A percentile compares a stretch with the other conserved stretches of the same genome.
Evolutionary conservation across 1,284 basidiomycete species (phyloP).

Genomic region (Lignosus rhinocerotis): DNA sequence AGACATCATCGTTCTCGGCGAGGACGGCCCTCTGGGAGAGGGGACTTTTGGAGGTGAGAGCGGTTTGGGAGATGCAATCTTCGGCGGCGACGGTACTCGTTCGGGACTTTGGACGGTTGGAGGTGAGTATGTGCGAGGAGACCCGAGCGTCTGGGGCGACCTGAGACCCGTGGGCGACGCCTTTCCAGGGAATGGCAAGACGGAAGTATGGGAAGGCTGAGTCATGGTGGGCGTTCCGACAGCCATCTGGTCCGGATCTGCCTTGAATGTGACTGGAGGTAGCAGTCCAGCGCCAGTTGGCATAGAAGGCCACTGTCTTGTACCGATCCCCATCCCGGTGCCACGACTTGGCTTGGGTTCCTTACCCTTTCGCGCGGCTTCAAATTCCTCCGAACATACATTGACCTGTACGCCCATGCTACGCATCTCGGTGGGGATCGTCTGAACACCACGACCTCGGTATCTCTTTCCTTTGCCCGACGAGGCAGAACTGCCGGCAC

Average conservation of each 20-base stretch:
- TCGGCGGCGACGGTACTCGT: constrained; percentile 21
- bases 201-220: constrained; percentile 16
- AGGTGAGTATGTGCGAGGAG: constrained; percentile 36
- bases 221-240: constrained; percentile 20
- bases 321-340: constrained; percentile 3
- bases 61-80: constrained; percentile 12
- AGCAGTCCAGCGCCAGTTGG: constrained; percentile 22
- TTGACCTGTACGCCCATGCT: constrained; percentile 56
- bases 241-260: constrained; percentile 29
- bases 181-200: constrained; percentile 32
- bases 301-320: constrained; percentile 18
- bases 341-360: constrained; percentile 15
- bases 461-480: constrained; percentile 51
- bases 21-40: constrained; percentile 17
- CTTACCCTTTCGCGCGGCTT: constrained; percentile 14
- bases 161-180: constrained; percentile 34
- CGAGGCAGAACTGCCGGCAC: constrained; percentile 31
- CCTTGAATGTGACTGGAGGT: constrained; percentile 28
- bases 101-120: constrained; percentile 28
- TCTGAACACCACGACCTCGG: constrained; percentile 61
- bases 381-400: constrained; percentile 20
- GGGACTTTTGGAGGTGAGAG: constrained; percentile 22
- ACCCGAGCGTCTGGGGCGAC: constrained; percentile 34
- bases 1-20: constrained; percentile 18
- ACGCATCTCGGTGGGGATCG: constrained; percentile 49